phyloP scores from a whole-genome alignment of 495 filamentous ascomycete species.

The Chaetomium fimeti region DNA sequence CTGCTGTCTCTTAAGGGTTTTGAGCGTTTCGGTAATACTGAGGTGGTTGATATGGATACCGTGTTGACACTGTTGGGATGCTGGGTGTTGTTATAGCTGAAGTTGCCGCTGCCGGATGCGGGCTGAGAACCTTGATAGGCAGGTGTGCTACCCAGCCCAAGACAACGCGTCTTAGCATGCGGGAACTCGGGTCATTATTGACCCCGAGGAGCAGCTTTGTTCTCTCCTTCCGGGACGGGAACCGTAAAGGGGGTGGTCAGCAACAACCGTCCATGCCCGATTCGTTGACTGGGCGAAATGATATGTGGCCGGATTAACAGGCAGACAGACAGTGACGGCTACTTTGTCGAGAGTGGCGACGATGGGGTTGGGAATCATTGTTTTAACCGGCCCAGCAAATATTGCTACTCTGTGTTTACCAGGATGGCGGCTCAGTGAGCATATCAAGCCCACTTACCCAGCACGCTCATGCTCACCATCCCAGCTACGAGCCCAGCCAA shows the following conservation, averaged over 20 bases:
- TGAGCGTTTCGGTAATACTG: neutral
- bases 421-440: no score
- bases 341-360: no score
- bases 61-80: neutral
- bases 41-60: neutral
- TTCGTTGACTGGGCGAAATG: neutral
- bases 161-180: neutral
- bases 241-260: neutral
- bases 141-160: neutral
- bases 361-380: no score
- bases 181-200: neutral
- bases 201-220: neutral
- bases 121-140: neutral
- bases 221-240: neutral
- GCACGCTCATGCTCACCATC: slow-evolving; percentile 35
- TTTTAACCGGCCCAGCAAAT: no score
- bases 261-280: neutral
- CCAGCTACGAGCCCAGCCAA: slow-evolving; percentile 27
- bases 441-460: slow-evolving; percentile 38
- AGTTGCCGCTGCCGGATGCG: neutral
- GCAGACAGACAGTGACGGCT: no score
- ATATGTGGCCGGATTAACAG: no score
- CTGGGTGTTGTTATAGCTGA: neutral
- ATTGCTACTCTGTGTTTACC: no score
- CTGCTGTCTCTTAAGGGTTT: neutral